Conservation (phyloP, 2,329 filamentous ascomycete genomes). For the Hypocreales sp. region DNA sequence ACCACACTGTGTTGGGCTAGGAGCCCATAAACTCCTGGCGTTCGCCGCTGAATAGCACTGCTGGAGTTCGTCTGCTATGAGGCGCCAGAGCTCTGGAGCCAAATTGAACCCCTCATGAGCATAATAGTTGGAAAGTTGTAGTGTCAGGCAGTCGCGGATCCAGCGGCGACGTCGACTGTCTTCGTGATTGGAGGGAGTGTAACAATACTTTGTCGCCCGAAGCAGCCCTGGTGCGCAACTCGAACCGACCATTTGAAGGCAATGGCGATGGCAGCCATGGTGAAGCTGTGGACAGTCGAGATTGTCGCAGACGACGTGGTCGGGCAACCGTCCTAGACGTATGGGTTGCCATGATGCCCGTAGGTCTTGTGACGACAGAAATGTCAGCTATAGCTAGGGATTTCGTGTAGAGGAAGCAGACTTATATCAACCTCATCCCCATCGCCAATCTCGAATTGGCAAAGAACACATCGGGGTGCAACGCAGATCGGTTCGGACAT, state of each 20-base stretch:
- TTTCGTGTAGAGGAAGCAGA: neutral
- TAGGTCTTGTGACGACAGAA: neutral
- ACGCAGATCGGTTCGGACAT: slow-evolving; percentile 1
- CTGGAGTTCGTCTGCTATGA: slow-evolving; percentile 1
- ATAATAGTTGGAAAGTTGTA: slow-evolving; percentile 1
- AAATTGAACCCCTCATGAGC: neutral
- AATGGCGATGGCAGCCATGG: slow-evolving; percentile 1
- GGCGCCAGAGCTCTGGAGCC: slow-evolving; percentile 1
- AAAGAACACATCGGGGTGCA: slow-evolving; percentile 1
- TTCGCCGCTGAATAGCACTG: slow-evolving; percentile 1
- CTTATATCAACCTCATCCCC: neutral
- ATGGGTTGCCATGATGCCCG: slow-evolving; percentile 1
- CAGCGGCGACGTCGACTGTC: slow-evolving; percentile 1
- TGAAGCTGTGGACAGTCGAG: neutral
- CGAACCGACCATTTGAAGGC: neutral
- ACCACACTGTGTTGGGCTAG: neutral
- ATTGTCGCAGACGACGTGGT: neutral
- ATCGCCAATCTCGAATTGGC: slow-evolving; percentile 2
- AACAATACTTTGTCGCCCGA: slow-evolving; percentile 1
- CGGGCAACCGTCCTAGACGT: neutral
- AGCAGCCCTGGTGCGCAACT: neutral
- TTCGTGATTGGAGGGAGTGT: slow-evolving; percentile 1
- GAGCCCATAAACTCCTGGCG: slow-evolving; percentile 1
- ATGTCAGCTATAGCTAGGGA: neutral
- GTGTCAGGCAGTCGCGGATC: neutral